These are phyloP conservation scores for Aspergillus carlsbadensis DNA, from an alignment of 495 filamentous ascomycete species.

Conservation along the genomic window DNA sequence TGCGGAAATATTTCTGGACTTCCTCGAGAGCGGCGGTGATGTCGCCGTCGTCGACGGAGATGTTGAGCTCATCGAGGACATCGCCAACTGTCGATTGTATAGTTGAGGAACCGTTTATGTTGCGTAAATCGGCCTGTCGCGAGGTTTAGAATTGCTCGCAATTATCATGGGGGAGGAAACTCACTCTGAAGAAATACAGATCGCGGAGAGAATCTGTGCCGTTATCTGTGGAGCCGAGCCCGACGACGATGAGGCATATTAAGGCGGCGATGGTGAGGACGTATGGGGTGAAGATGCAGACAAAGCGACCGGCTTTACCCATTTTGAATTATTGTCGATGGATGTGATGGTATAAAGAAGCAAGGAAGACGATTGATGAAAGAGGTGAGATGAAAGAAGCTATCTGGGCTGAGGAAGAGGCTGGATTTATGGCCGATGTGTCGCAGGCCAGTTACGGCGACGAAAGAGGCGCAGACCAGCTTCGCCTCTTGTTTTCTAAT, in stretches of 20 bases:
- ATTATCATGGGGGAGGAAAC: slow-evolving; percentile 17
- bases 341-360: not conserved
- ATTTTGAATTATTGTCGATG: slow-evolving; percentile 21
- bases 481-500: slow-evolving; percentile 14
- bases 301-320: slow-evolving; percentile 72
- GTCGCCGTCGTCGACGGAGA: slow-evolving; percentile 33
- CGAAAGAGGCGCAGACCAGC: no score
- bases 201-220: slow-evolving; percentile 47
- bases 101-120: slow-evolving; percentile 32
- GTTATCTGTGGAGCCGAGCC: slow-evolving; percentile 68
- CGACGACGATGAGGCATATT: slow-evolving; percentile 70
- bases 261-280: slow-evolving; percentile 69
- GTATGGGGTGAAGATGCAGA: slow-evolving; percentile 81
- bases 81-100: slow-evolving; percentile 25
- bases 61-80: slow-evolving; percentile 25
- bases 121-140: slow-evolving; percentile 37
- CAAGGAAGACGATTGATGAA: not conserved
- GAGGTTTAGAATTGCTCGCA: slow-evolving; percentile 14
- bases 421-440: slow-evolving; percentile 7
- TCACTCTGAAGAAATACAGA: slow-evolving; percentile 72
- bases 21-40: slow-evolving; percentile 31
- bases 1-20: slow-evolving; percentile 48
- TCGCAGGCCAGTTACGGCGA: no score
- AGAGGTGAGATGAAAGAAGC: not conserved
- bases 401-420: not conserved